Percentiles rank a stretch among this genome's conserved stretches.
These are phyloP conservation scores for Trichothecium sympodiale DNA, from an alignment of 2,329 filamentous ascomycete genomes.

Conservation along the genomic window DNA sequence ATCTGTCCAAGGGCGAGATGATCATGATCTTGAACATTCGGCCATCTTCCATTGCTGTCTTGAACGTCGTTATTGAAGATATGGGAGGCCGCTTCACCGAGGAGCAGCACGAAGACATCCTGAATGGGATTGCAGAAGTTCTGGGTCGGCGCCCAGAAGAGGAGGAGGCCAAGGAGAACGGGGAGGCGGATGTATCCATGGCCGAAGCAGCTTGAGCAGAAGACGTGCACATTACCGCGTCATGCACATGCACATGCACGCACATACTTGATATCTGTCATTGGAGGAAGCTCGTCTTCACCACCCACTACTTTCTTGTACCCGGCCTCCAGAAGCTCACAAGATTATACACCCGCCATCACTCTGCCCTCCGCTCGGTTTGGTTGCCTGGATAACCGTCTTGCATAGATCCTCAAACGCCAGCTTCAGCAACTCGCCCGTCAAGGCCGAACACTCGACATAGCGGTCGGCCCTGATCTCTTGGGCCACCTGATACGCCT, in stretches of 20 bases:
- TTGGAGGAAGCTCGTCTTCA: no score
- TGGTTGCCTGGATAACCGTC: conserved; percentile 39
- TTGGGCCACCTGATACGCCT: conserved; percentile 45
- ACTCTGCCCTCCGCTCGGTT: conserved; percentile 37
- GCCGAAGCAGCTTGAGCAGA: conserved; percentile 15
- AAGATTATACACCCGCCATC: conserved; percentile 42
- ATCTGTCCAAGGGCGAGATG: conserved; percentile 56
- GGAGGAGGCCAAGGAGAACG: conserved; percentile 15
- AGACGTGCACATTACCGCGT: no score
- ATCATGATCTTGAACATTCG: conserved; percentile 59
- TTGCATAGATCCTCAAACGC: conserved; percentile 51
- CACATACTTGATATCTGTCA: no score
- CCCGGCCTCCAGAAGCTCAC: no score
- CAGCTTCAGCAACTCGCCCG: conserved; percentile 45
- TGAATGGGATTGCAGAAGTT: conserved; percentile 43
- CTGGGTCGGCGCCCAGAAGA: conserved; percentile 38
- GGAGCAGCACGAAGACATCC: conserved; percentile 47
- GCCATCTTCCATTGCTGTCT: conserved; percentile 41
- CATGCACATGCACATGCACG: no score
- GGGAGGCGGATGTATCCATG: conserved; percentile 16
- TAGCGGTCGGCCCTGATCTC: conserved; percentile 51
- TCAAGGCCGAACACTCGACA: conserved; percentile 51
- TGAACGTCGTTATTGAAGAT: conserved; percentile 57
- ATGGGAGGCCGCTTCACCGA: conserved; percentile 48
- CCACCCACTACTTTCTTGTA: no score